These are phyloP conservation scores for Aspergillus kassunensis DNA, from an alignment of 495 filamentous ascomycete genomes.

Conservation along the genomic window DNA sequence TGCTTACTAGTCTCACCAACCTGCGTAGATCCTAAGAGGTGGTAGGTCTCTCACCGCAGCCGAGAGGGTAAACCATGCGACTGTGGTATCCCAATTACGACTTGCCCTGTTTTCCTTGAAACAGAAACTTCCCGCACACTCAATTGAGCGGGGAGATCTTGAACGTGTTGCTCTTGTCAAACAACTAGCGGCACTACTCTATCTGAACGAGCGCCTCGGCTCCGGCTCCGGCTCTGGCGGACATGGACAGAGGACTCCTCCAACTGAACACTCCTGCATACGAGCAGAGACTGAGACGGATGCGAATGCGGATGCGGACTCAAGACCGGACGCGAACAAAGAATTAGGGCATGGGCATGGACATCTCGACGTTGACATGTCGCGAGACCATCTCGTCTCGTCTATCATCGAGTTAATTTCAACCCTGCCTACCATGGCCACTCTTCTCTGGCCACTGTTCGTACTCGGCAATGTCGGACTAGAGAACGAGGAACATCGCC, in stretches of 20 bases:
- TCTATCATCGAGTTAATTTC: constrained; percentile 13
- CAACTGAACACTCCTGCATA: too few species aligned
- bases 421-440: constrained; percentile 9
- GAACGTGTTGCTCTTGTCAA: constrained; percentile 16
- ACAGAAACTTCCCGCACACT: constrained; percentile 11
- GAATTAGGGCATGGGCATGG: too few species aligned
- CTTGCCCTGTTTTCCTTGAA: constrained; percentile 1
- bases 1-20: too few species aligned
- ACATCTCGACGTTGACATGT: too few species aligned
- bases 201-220: constrained; percentile 12
- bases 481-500: constrained; percentile 16
- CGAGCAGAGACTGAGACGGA: background rate
- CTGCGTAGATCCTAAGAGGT: background rate
- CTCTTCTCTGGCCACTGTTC: constrained; percentile 18
- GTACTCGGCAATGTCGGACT: constrained; percentile 13
- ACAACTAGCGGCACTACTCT: constrained; percentile 16
- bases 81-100: background rate
- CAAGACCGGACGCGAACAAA: too few species aligned
- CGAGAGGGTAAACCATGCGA: background rate
- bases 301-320: too few species aligned
- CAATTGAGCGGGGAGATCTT: constrained; percentile 9
- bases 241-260: too few species aligned
- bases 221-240: too few species aligned
- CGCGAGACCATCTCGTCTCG: constrained; percentile 5
- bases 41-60: background rate